Evolutionary conservation across 1,284 basidiomycete genomes (phyloP), one percentile per base, ranked within the genome.

Genomic region (Agroathelia rolfsii): DNA sequence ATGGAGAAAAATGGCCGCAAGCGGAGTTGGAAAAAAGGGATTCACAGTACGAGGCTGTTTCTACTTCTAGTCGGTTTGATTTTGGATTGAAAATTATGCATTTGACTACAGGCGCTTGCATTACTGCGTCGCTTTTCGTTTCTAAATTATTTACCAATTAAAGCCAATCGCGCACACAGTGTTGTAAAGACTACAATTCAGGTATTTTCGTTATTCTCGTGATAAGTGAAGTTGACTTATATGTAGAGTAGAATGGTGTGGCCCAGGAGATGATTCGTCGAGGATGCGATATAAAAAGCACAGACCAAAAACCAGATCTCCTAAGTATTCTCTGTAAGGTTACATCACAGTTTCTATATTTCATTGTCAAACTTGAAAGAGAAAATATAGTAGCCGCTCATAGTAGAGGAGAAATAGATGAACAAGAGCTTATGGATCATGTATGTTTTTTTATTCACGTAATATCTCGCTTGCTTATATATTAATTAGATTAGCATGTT

Each of bases 91-190:
- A 11, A 19, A 30, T 13, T 39, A 23, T 16, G 41, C 24, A 19
- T 42, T 42, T 29, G 19, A 15, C 10, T 35, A 40, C 28, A 42
- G 41, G 32, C 36, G 1, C 24, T 41, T 10, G 41, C 41, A 36
- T 18, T 42, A 13, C 32, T 42, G 11, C 28, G 36, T 6, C 36
- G 39, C 10, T 40, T 42, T 17, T 28, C 31, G 5, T 24, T 40
- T 19, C 26, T 42, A 15, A 38, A 38, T 17, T 36, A 17, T 16
- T 24, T 42, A 13, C 41, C 41, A 6, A 17, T 42, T 12, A 16
- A 30, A 21, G 39, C 36, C 6, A 23, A 40, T 7, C 22, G 38
- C 28, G 30, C 28, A 4, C 41, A 42, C 27, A 36, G 36, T 10
- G 21, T 31, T 28, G 36, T 36, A 7, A 37, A 30, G 19, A 14